Conservation (phyloP, 2,329 filamentous ascomycete species). For the Neoscytalidium dimidiatum region DNA sequence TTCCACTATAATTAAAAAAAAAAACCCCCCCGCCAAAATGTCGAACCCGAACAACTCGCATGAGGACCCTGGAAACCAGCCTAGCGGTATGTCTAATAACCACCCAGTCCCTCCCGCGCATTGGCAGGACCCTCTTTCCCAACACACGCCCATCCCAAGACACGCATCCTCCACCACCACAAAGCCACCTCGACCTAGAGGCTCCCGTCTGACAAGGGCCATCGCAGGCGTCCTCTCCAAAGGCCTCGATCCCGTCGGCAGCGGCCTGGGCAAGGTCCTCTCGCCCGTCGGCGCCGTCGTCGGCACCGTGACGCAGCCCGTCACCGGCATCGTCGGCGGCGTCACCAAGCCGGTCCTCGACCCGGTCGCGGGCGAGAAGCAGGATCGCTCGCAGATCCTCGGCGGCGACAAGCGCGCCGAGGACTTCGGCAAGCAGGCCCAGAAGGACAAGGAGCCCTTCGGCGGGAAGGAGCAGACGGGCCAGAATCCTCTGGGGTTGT, state of each 20-base stretch:
- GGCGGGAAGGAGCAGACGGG: conserved; percentile 42
- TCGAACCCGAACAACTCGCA: conserved; percentile 14
- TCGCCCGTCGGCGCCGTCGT: conserved; percentile 41
- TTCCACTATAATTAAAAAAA: neutral
- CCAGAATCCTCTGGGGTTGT: conserved; percentile 41
- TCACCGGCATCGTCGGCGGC: conserved; percentile 39
- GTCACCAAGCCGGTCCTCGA: conserved; percentile 38
- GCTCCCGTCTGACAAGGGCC: neutral
- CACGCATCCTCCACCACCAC: neutral
- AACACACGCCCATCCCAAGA: neutral
- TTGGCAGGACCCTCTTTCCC: neutral
- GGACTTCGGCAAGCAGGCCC: conserved; percentile 13
- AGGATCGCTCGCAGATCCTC: conserved; percentile 38
- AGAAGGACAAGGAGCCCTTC: conserved; percentile 38
- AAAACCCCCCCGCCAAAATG: neutral
- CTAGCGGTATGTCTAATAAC: conserved; percentile 1
- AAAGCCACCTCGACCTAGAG: too few species aligned
- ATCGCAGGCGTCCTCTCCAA: conserved; percentile 23
- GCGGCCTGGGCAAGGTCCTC: conserved; percentile 39
- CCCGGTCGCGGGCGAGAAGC: conserved; percentile 35
- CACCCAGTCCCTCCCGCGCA: neutral
- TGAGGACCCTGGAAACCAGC: conserved; percentile 15
- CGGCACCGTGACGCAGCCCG: conserved; percentile 39
- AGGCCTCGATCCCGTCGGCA: conserved; percentile 29
- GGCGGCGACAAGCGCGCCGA: conserved; percentile 40